Evolutionary conservation across 345 rosid species (phyloP).

Genomic region (Lagerstroemia speciosa): DNA sequence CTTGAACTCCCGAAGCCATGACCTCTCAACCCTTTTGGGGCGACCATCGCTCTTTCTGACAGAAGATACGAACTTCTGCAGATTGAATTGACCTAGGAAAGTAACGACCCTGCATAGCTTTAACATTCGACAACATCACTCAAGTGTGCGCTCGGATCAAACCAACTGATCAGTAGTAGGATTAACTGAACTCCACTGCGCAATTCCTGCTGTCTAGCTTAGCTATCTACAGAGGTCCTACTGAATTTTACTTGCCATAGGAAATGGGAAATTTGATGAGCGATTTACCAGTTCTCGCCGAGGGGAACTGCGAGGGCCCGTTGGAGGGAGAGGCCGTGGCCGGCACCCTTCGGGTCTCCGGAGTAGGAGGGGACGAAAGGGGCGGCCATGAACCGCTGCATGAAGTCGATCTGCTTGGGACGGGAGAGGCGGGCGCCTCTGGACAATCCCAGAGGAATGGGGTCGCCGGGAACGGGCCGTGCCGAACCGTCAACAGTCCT

Average conservation of each 20-base stretch:
- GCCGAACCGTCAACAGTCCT: conserved; percentile 62
- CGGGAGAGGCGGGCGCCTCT: conserved; percentile 67
- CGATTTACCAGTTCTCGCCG: conserved; percentile 48
- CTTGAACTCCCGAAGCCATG: conserved; percentile 22
- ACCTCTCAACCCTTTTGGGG: conserved; percentile 19
- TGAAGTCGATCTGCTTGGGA: conserved; percentile 70
- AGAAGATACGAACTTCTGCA: conserved; percentile 51
- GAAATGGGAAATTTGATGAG: neutral
- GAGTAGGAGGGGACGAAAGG: conserved; percentile 66
- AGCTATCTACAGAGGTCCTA: neutral
- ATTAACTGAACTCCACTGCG: neutral
- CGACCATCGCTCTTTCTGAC: conserved; percentile 20
- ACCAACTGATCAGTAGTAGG: too few species aligned
- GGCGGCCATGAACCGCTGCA: conserved; percentile 77
- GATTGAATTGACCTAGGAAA: conserved; percentile 72
- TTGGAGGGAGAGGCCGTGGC: conserved; percentile 45
- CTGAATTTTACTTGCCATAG: neutral
- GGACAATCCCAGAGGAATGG: conserved; percentile 66
- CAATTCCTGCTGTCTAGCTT: too few species aligned
- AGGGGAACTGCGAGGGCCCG: conserved; percentile 55
- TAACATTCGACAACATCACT: neutral
- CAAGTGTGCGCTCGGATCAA: too few species aligned
- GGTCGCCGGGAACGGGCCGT: conserved; percentile 53
- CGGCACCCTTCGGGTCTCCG: conserved; percentile 13
- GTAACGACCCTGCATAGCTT: conserved; percentile 47